Evolutionary conservation across 2,329 filamentous ascomycete genomes (phyloP).

Genomic region (Fusarium sp.): DNA sequence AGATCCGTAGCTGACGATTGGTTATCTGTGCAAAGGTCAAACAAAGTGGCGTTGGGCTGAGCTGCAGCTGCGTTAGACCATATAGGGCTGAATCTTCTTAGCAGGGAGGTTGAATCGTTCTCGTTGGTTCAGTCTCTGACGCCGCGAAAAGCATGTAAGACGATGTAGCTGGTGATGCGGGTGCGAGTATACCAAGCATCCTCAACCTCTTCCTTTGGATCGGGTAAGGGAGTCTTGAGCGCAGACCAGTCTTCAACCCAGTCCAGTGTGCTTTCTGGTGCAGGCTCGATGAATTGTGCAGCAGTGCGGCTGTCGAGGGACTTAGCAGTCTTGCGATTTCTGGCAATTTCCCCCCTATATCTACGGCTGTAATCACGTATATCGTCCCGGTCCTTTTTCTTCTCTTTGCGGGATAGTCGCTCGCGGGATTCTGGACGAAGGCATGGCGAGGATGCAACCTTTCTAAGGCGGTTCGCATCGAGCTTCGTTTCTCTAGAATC

Average conservation of each 20-base stretch:
- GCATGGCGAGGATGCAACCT: neutral
- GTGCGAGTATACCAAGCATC: neutral
- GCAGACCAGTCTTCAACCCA: conserved; percentile 2
- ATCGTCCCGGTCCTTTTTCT: neutral
- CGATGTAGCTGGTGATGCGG: conserved; percentile 3
- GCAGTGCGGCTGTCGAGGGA: neutral
- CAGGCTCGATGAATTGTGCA: neutral
- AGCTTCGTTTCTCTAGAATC: neutral
- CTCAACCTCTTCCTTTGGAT: neutral
- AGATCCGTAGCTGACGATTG: neutral
- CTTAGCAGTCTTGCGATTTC: neutral
- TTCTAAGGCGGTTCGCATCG: neutral
- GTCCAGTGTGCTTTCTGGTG: neutral
- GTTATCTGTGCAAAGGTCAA: conserved; percentile 2
- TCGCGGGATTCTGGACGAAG: neutral
- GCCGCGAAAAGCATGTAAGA: conserved; percentile 1
- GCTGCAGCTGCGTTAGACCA: neutral
- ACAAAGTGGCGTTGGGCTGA: conserved; percentile 17
- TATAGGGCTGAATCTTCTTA: conserved; percentile 18
- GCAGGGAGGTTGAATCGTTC: neutral
- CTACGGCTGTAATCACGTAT: neutral
- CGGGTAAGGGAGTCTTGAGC: neutral
- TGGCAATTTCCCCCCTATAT: neutral
- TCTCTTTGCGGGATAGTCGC: neutral
- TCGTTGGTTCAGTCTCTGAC: conserved; percentile 13